Evolutionary conservation across 2,329 filamentous ascomycete genomes (phyloP).

Genomic region (Venturia oleaginea): DNA sequence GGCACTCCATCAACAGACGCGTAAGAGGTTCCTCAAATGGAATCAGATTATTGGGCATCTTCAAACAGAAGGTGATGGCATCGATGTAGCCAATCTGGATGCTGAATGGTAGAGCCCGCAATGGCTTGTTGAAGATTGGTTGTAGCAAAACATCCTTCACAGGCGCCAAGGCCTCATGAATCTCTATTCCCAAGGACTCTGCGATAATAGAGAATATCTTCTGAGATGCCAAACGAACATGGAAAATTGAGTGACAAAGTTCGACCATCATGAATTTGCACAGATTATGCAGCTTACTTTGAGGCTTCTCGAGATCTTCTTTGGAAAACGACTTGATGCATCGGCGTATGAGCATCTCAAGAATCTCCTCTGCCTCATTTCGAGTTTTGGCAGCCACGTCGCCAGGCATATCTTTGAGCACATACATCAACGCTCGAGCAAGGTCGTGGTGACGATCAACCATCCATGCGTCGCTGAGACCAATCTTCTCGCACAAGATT

Average conservation of each 20-base stretch:
- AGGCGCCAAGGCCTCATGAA: constrained; percentile 81
- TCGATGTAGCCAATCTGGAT: constrained; percentile 98
- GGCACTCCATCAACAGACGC: constrained; percentile 81
- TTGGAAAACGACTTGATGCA: constrained; percentile 74
- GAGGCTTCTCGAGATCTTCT: constrained; percentile 62
- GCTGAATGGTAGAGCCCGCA: constrained; percentile 84
- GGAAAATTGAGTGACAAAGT: constrained; percentile 88
- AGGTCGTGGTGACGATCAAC: constrained; percentile 77
- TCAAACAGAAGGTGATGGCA: constrained; percentile 90
- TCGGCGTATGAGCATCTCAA: constrained; percentile 68
- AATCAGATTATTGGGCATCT: constrained; percentile 79
- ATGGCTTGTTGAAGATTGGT: constrained; percentile 89
- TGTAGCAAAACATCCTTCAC: constrained; percentile 84
- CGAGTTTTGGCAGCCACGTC: constrained; percentile 88
- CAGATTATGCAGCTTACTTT: constrained; percentile 61
- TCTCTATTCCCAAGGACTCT: constrained; percentile 63
- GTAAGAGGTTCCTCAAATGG: constrained; percentile 88
- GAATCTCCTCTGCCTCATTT: constrained; percentile 69
- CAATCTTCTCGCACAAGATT: constrained; percentile 73
- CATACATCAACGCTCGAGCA: constrained; percentile 83
- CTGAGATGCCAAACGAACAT: constrained; percentile 82
- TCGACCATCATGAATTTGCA: constrained; percentile 82
- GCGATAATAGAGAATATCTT: constrained; percentile 73
- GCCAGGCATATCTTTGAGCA: constrained; percentile 95
- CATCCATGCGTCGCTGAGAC: constrained; percentile 78